These are phyloP conservation scores for Aspergillus niger DNA, from an alignment of 2,329 filamentous ascomycete species.

Conservation along the genomic window DNA sequence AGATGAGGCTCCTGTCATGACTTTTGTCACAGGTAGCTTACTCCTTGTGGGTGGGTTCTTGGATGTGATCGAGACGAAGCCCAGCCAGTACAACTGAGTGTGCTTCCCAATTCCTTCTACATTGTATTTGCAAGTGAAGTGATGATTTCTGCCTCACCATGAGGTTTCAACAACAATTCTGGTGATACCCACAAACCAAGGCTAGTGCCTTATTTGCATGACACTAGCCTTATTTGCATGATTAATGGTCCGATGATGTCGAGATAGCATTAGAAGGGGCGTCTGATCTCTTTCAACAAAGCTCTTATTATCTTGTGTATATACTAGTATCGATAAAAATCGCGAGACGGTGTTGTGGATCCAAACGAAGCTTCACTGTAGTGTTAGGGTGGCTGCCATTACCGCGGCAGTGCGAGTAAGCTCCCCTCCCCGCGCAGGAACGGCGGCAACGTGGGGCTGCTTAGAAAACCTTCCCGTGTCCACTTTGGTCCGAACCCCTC, in stretches of 20 bases:
- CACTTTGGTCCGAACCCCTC: slow-evolving; percentile 16
- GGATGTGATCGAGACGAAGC: slow-evolving; percentile 65
- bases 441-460: slow-evolving; percentile 31
- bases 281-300: slow-evolving; percentile 5
- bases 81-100: slow-evolving; percentile 19
- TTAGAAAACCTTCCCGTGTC: slow-evolving; percentile 25
- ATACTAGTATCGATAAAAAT: too few species aligned
- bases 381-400: not conserved
- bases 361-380: too few species aligned
- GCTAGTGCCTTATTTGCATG: not conserved
- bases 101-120: not conserved
- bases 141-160: not conserved
- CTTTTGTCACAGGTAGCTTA: slow-evolving; percentile 79
- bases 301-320: not conserved
- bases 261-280: not conserved
- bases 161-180: slow-evolving; percentile 24
- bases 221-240: too few species aligned
- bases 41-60: slow-evolving; percentile 80
- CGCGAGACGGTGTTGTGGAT: too few species aligned
- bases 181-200: slow-evolving; percentile 17
- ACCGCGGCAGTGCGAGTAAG: not conserved
- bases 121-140: too few species aligned
- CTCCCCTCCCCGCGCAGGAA: slow-evolving; percentile 7
- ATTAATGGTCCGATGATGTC: not conserved
- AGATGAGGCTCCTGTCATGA: slow-evolving; percentile 55